Conservation (phyloP, 495 filamentous ascomycete species). For the Penicillium silybi region DNA sequence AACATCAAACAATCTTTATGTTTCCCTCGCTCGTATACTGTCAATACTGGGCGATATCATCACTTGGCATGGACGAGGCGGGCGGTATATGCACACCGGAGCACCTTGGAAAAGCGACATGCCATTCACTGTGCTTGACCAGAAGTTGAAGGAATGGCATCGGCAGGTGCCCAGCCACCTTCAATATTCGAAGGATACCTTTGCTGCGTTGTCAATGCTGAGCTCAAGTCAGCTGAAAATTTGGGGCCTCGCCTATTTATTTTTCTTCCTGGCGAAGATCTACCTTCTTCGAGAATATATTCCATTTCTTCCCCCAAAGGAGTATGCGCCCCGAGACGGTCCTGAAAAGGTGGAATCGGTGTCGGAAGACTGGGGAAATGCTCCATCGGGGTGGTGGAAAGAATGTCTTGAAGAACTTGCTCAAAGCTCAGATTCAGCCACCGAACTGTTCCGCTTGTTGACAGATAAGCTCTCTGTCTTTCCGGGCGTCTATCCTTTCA, state of each 20-base stretch:
- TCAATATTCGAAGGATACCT: background rate
- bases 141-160: background rate
- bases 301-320: background rate
- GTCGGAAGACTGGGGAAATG: background rate
- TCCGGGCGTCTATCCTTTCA: conserved; percentile 1
- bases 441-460: background rate
- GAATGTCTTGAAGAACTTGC: background rate
- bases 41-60: background rate
- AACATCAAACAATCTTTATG: background rate
- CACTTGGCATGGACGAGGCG: background rate
- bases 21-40: background rate
- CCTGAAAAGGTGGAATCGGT: background rate
- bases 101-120: background rate
- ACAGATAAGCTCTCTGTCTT: background rate
- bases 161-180: background rate
- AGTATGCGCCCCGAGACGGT: background rate
- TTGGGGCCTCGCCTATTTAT: background rate
- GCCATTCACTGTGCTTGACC: background rate
- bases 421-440: background rate
- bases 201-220: background rate
- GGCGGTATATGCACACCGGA: background rate
- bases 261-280: conserved; percentile 1
- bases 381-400: background rate
- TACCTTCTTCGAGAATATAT: background rate
- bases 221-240: background rate